A percentile compares a stretch with the other conserved stretches of the same genome.
Conservation (phyloP, 1,284 basidiomycete species). For the Cerioporus squamosus region DNA sequence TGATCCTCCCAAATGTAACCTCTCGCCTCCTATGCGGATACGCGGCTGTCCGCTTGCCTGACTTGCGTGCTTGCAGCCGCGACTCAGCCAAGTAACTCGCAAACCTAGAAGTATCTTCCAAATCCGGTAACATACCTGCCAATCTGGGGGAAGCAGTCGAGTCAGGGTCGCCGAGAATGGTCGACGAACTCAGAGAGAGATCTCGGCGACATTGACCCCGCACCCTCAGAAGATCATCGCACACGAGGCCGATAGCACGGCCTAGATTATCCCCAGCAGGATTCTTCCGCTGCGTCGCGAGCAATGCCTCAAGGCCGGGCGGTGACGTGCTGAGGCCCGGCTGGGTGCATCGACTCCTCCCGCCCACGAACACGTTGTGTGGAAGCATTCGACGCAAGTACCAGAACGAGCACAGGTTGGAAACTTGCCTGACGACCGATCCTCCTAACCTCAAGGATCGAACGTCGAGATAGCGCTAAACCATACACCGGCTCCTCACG, state of each 20-base stretch:
- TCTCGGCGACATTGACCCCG: neutral
- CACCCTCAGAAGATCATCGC: neutral
- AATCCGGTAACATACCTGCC: constrained; percentile 8
- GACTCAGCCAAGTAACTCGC: neutral
- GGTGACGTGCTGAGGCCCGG: neutral
- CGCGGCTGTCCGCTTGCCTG: neutral
- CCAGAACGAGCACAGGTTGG: neutral
- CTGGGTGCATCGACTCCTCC: neutral
- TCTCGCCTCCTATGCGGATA: neutral
- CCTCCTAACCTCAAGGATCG: neutral
- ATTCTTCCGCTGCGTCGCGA: neutral
- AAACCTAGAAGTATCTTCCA: neutral
- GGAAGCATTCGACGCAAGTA: too few relatives aligned
- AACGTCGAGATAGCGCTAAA: neutral
- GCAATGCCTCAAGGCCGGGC: neutral
- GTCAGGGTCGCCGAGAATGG: constrained; percentile 8
- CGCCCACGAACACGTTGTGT: neutral
- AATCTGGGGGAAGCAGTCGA: constrained; percentile 1
- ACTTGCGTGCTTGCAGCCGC: neutral
- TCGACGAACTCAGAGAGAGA: neutral
- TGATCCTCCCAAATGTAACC: neutral
- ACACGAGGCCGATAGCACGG: constrained; percentile 5
- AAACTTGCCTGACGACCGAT: constrained; percentile 2
- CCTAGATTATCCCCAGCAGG: neutral
- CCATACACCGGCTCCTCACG: neutral